Percentiles rank a stretch among this genome's conserved stretches.
Evolutionary conservation across 805 yeast species (phyloP).

Genomic region (Cyberlindnera euphorbiae): DNA sequence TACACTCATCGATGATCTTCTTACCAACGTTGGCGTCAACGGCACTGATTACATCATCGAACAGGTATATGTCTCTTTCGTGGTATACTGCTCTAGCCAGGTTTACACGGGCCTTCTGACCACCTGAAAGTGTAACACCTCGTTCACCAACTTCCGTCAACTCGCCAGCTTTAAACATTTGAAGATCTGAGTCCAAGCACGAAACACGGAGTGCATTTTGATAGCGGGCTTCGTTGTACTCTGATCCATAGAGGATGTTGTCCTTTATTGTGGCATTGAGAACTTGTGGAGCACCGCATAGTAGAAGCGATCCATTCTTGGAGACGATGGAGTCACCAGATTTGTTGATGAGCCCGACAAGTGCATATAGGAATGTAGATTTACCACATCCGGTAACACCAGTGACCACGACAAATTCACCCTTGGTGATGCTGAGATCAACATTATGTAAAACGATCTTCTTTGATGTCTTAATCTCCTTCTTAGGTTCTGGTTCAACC

Average conservation of each 20-base stretch:
- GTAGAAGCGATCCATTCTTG: constrained; percentile 42
- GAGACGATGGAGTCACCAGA: constrained; percentile 38
- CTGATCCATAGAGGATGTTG: constrained; percentile 81
- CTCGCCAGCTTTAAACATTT: constrained; percentile 78
- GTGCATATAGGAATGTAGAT: constrained; percentile 9
- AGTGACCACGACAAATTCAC: constrained; percentile 8
- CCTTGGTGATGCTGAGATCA: constrained; percentile 19
- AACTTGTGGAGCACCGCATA: constrained; percentile 73
- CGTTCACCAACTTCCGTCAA: constrained; percentile 90
- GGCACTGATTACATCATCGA: constrained; percentile 54
- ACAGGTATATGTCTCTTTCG: constrained; percentile 17
- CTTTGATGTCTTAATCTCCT: background rate
- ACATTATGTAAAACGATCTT: constrained; percentile 28
- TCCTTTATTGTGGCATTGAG: constrained; percentile 88
- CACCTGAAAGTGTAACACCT: constrained; percentile 92
- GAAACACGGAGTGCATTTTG: constrained; percentile 74
- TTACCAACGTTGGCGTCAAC: constrained; percentile 74
- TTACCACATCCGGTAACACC: constrained; percentile 62
- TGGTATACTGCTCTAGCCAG: constrained; percentile 93
- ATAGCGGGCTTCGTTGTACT: constrained; percentile 71
- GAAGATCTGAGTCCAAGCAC: constrained; percentile 71
- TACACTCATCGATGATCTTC: constrained; percentile 62
- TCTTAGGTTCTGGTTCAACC: background rate
- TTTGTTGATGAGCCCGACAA: constrained; percentile 41
- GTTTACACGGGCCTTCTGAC: constrained; percentile 91